These are phyloP conservation scores for Sclerotiophoma versabilis DNA, from an alignment of 2,329 filamentous ascomycete genomes.

Conservation along the genomic window DNA sequence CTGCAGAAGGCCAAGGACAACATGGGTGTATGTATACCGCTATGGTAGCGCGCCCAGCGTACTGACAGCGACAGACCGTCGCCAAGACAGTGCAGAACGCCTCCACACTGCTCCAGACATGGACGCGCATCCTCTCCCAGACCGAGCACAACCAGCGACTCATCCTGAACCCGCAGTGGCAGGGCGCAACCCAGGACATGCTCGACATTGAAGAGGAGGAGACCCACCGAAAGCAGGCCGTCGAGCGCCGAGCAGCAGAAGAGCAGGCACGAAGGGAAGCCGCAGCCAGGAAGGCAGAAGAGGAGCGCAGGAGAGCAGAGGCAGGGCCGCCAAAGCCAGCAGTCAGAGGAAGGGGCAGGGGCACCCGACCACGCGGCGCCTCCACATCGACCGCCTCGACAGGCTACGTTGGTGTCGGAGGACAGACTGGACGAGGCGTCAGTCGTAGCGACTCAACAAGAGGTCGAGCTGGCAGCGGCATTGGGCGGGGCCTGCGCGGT, in stretches of 20 bases:
- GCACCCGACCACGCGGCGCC: slow-evolving; percentile 42
- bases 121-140: slow-evolving; percentile 94
- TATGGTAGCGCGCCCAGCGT: not conserved
- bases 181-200: slow-evolving; percentile 85
- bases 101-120: slow-evolving; percentile 88
- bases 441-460: slow-evolving; percentile 55
- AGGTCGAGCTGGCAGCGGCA: slow-evolving; percentile 52
- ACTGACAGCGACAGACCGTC: slow-evolving; percentile 68
- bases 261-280: slow-evolving; percentile 80
- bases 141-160: slow-evolving; percentile 97
- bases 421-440: slow-evolving; percentile 57
- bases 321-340: slow-evolving; percentile 62
- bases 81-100: slow-evolving; percentile 85
- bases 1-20: slow-evolving; percentile 76
- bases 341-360: slow-evolving; percentile 46
- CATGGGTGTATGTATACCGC: slow-evolving; percentile 68
- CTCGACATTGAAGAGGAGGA: slow-evolving; percentile 86
- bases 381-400: slow-evolving; percentile 41
- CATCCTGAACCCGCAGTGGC: slow-evolving; percentile 86
- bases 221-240: slow-evolving; percentile 74
- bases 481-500: slow-evolving; percentile 52
- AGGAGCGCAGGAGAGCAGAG: slow-evolving; percentile 63
- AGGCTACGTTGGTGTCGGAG: slow-evolving; percentile 53
- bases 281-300: slow-evolving; percentile 61
- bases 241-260: slow-evolving; percentile 77